phyloP scores from a whole-genome alignment of 495 filamentous ascomycete genomes.

The Physcia stellaris region DNA sequence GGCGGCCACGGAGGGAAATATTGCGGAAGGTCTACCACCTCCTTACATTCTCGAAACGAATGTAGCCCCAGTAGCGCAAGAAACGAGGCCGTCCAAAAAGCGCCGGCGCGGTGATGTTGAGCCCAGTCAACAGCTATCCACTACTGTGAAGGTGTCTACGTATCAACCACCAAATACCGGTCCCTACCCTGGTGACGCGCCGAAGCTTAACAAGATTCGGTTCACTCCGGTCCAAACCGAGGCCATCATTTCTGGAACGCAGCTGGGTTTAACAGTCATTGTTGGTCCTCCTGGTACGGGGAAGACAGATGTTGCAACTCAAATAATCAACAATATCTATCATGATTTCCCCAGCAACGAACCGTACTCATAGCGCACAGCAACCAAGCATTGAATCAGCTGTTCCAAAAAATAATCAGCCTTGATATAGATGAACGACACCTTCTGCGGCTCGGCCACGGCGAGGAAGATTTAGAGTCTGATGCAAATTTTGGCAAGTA shows the following conservation, averaged over 20 bases:
- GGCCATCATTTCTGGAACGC: slow-evolving; percentile 84
- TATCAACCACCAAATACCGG: slow-evolving; percentile 86
- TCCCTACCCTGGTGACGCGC: slow-evolving; percentile 80
- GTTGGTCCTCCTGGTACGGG: slow-evolving; percentile 94
- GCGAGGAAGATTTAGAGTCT: slow-evolving; percentile 84
- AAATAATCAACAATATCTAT: slow-evolving; percentile 98
- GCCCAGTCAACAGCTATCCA: slow-evolving; percentile 41
- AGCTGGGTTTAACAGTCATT: slow-evolving; percentile 88
- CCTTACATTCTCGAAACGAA: slow-evolving; percentile 68
- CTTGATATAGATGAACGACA: slow-evolving; percentile 94
- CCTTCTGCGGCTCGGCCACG: slow-evolving; percentile 82
- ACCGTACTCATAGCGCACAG: slow-evolving; percentile 92
- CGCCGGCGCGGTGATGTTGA: slow-evolving; percentile 61
- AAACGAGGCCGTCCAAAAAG: slow-evolving; percentile 54
- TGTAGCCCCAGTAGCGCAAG: slow-evolving; percentile 28
- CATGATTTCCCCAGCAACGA: slow-evolving; percentile 86
- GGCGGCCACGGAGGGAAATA: slow-evolving; percentile 49
- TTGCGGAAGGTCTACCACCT: slow-evolving; percentile 70
- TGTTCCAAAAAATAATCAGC: slow-evolving; percentile 95
- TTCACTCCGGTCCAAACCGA: slow-evolving; percentile 89
- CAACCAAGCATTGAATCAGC: slow-evolving; percentile 94
- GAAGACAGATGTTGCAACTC: slow-evolving; percentile 96
- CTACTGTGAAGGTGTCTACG: slow-evolving; percentile 68
- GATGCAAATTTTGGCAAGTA: slow-evolving; percentile 85
- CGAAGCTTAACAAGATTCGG: slow-evolving; percentile 66